A percentile compares a stretch with the other conserved stretches of the same genome.
Evolutionary conservation across 2,329 filamentous ascomycete species (phyloP).

Genomic region (Aspergillus calidoustus): DNA sequence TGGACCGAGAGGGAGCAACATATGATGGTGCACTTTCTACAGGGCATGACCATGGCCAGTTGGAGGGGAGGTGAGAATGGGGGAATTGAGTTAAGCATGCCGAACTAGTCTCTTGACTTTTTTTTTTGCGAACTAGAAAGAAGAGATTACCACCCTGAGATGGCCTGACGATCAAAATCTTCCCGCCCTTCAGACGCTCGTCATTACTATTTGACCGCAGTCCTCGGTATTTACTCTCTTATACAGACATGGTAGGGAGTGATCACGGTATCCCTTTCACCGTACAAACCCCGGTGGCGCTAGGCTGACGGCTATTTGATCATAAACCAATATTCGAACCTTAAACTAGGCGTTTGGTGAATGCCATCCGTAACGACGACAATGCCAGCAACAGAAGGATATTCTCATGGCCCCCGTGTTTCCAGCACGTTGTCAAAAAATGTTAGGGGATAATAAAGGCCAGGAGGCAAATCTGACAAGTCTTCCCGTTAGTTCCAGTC

Average conservation of each 20-base stretch:
- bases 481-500: background rate
- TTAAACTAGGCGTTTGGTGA: background rate
- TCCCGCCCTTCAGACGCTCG: too few relatives aligned
- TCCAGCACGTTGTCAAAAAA: constrained; percentile 3
- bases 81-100: background rate
- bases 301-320: too few relatives aligned
- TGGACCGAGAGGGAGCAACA: background rate
- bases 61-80: background rate
- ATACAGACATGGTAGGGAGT: too few relatives aligned
- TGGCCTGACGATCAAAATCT: too few relatives aligned
- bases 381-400: background rate
- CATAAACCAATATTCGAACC: too few relatives aligned
- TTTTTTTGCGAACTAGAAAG: too few relatives aligned
- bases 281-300: too few relatives aligned
- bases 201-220: too few relatives aligned
- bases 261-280: too few relatives aligned
- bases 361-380: background rate
- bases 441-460: background rate
- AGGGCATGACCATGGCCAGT: background rate
- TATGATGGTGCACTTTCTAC: background rate
- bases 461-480: background rate
- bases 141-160: too few relatives aligned
- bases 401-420: background rate
- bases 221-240: too few relatives aligned
- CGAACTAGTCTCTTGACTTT: too few relatives aligned